Evolutionary conservation across 345 rosid genomes (phyloP).

Genomic region (Kandelia obovata): DNA sequence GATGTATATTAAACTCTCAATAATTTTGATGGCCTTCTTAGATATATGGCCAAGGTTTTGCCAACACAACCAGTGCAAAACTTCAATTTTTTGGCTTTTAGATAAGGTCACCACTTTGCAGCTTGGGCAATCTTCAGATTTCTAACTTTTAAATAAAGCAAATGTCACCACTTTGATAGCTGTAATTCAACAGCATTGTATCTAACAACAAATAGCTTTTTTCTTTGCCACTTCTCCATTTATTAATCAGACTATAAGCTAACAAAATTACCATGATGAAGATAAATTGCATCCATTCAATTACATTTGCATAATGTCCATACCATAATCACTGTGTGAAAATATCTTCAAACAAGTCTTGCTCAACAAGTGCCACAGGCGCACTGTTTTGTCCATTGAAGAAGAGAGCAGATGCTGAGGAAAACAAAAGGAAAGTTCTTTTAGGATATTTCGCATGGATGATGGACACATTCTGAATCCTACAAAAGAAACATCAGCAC

Average conservation of each 20-base stretch:
- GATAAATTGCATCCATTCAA: conserved; percentile 1
- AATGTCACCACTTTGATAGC: too few species aligned
- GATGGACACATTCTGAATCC: not conserved
- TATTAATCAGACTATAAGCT: too few species aligned
- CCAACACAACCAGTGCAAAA: too few species aligned
- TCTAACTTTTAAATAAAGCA: not conserved
- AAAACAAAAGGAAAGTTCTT: conserved; percentile 17
- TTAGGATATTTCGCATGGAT: conserved; percentile 12
- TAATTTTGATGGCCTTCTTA: not conserved
- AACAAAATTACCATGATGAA: not conserved
- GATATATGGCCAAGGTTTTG: not conserved
- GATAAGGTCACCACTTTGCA: not conserved
- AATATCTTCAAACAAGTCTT: conserved; percentile 83
- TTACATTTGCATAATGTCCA: conserved; percentile 24
- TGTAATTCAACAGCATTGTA: not conserved
- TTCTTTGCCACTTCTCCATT: too few species aligned
- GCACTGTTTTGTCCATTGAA: conserved; percentile 98
- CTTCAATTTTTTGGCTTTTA: not conserved
- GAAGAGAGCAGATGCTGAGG: conserved; percentile 87
- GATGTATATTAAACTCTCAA: too few species aligned
- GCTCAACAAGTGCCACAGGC: conserved; percentile 82
- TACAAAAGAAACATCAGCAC: conserved; percentile 1
- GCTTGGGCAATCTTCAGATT: not conserved
- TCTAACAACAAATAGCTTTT: not conserved
- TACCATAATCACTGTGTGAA: conserved; percentile 93